These are phyloP conservation scores for Rhizopus stolonifer DNA, from an alignment of 371 early-diverging fungal genomes.

Conservation along the genomic window DNA sequence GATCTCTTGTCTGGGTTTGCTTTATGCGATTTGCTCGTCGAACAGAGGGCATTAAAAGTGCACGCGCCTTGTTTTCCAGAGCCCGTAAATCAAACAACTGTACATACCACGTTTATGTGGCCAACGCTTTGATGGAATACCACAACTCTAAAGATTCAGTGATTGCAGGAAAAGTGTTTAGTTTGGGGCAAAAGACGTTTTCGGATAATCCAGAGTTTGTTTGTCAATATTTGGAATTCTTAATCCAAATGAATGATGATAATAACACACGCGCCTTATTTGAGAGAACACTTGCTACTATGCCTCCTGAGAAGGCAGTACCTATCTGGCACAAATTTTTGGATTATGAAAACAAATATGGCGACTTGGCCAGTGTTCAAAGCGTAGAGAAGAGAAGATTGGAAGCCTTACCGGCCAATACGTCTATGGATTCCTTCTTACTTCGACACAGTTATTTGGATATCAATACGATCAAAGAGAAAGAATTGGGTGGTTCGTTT, in stretches of 20 bases:
- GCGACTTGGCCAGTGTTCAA: constrained; percentile 74
- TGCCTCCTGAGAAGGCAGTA: constrained; percentile 71
- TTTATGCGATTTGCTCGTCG: constrained; percentile 86
- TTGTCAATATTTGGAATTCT: constrained; percentile 79
- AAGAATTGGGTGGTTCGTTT: constrained; percentile 45
- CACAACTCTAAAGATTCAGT: constrained; percentile 82
- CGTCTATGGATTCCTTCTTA: constrained; percentile 53
- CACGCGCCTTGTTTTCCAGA: constrained; percentile 76
- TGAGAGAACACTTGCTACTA: constrained; percentile 74
- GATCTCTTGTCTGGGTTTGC: constrained; percentile 81
- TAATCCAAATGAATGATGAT: constrained; percentile 88
- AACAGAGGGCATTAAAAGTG: constrained; percentile 76
- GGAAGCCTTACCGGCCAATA: constrained; percentile 63
- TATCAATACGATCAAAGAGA: constrained; percentile 55
- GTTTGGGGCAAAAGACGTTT: constrained; percentile 81
- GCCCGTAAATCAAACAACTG: constrained; percentile 76
- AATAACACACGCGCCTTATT: constrained; percentile 89
- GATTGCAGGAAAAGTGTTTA: constrained; percentile 91
- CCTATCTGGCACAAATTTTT: constrained; percentile 81
- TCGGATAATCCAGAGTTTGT: constrained; percentile 73
- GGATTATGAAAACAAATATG: constrained; percentile 85
- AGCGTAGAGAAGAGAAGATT: constrained; percentile 75
- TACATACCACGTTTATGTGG: constrained; percentile 85
- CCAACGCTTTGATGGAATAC: constrained; percentile 91
- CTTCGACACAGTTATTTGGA: constrained; percentile 69